Conservation (phyloP, 306 rosid species). For the Gastrolobium bilobum region DNA sequence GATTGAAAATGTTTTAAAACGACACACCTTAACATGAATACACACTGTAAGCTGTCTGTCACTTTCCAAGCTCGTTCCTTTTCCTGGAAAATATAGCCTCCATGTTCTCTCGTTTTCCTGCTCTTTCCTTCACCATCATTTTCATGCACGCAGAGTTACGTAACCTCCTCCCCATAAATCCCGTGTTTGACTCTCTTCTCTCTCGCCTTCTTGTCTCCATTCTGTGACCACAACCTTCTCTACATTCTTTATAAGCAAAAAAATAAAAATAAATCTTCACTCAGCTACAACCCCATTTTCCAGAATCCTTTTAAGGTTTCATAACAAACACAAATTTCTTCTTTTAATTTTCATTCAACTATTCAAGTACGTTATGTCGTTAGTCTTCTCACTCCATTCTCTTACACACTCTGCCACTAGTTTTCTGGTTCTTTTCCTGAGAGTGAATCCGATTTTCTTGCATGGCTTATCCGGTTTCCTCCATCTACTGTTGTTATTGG, state of each 20-base stretch:
- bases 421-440: not conserved
- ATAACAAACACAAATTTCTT: not conserved
- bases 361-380: slow-evolving; percentile 11
- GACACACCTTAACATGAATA: too few relatives aligned
- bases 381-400: slow-evolving; percentile 1
- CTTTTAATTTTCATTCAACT: not conserved
- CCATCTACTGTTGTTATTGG: slow-evolving; percentile 32
- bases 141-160: not conserved
- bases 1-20: too few relatives aligned
- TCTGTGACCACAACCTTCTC: not conserved
- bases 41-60: not conserved
- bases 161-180: not conserved
- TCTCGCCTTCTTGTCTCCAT: not conserved
- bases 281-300: not conserved
- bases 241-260: not conserved
- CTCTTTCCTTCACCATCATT: not conserved
- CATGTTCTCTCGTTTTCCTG: not conserved
- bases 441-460: slow-evolving; percentile 42
- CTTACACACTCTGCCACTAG: not conserved
- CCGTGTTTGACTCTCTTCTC: not conserved
- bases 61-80: not conserved
- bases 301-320: not conserved
- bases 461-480: slow-evolving; percentile 35
- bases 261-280: not conserved
- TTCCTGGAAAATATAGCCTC: not conserved